These are phyloP conservation scores for Penicillium mononematosum DNA, from an alignment of 495 filamentous ascomycete species.

Conservation along the genomic window DNA sequence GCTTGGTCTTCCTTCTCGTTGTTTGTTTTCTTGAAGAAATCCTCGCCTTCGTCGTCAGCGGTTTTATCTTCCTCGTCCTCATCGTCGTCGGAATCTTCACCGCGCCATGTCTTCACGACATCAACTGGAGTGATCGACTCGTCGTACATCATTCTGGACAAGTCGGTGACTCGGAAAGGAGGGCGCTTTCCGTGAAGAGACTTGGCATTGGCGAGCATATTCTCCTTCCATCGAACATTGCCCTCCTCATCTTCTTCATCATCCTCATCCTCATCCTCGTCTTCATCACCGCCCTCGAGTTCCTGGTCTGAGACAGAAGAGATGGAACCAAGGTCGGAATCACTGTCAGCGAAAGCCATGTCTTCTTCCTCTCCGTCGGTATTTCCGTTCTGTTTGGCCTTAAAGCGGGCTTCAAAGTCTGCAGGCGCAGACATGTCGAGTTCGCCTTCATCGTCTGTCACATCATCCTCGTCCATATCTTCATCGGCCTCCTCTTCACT, in stretches of 20 bases:
- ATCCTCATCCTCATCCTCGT: constrained; percentile 58
- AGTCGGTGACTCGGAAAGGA: constrained; percentile 71
- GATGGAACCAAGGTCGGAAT: constrained; percentile 90
- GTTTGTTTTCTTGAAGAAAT: constrained; percentile 79
- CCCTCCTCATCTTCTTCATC: constrained; percentile 64
- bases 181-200: constrained; percentile 65
- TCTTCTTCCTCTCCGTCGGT: constrained; percentile 54
- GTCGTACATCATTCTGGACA: constrained; percentile 87
- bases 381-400: constrained; percentile 44
- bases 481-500: constrained; percentile 56
- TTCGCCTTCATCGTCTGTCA: constrained; percentile 33
- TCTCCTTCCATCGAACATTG: constrained; percentile 76
- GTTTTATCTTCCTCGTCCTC: constrained; percentile 47
- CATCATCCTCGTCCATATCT: constrained; percentile 36
- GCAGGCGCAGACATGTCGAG: constrained; percentile 43
- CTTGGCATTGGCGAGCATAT: constrained; percentile 73
- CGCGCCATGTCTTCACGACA: constrained; percentile 75
- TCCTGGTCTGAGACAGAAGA: constrained; percentile 66
- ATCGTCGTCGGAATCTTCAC: constrained; percentile 46
- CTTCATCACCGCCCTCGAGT: constrained; percentile 58
- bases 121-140: constrained; percentile 70
- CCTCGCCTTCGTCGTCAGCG: constrained; percentile 68
- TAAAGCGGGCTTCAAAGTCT: constrained; percentile 43
- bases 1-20: constrained; percentile 58
- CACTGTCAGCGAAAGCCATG: constrained; percentile 89